Base-by-base conservation (phyloP, 2,329 filamentous ascomycete species). In the Diplodia mutila region DNA sequence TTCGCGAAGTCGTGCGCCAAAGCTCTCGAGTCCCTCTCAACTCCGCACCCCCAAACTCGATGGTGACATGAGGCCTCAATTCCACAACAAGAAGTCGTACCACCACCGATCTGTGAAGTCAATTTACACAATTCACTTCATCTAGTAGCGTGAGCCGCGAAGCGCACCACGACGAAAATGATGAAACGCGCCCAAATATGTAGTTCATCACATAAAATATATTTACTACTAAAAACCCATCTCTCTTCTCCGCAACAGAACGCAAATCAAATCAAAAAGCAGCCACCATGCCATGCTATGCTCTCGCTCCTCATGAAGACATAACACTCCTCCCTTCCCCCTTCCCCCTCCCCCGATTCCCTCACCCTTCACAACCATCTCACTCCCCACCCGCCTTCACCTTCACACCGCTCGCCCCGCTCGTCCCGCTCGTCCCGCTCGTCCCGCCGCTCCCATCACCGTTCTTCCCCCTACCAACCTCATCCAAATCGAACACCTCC, bases 401-500 rank as follows among this genome's bases (percentile, higher is more conserved):
- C 39, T 66, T 27, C 27, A 49, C 52, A 25, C 46, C 55, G 16
- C 39, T n/a, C n/a, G n/a, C n/a, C 6, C 29, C 29, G 29, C 29
- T 32, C 29, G 29, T 9, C 6, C 29, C 5, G 29, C 29, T 32
- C 29, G 29, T 8, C 6, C 29, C 29, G 29, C 29, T 32, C 29
- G 29, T 39, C 2, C 18, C 12, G n/a, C 39, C 42, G 37, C 63
- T 46, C 0, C 61, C 34, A 39, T 14, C 46, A 46, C 61, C 34
- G 16, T 39, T 49, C 6, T 16, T 11, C 27, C 51, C 34, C 8
- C 65, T 53, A 21, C 48, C 54, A 18, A 67, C 54, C 32, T 78
- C 76, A 59, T 75, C 74, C 54, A 80, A 66, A 69, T 79, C 74
- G 42, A 79, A 79, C 23, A 79, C 70, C 69, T 79, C 77, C 61